phyloP scores from a whole-genome alignment of 1,284 basidiomycete species.

The Trichosporon faecale region DNA sequence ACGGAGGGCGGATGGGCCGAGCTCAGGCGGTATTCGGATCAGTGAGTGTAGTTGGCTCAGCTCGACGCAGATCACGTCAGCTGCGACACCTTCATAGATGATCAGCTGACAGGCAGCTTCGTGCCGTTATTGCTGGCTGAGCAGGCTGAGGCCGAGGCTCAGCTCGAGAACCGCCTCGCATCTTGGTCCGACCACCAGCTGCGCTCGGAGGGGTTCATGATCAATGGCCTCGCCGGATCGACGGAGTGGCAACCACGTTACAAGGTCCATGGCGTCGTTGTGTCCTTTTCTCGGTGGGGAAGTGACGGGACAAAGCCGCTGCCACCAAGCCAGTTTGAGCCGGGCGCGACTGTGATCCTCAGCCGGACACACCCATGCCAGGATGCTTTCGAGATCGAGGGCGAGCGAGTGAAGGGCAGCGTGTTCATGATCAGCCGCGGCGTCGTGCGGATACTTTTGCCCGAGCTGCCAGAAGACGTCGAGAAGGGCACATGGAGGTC shows the following conservation, averaged over 20 bases:
- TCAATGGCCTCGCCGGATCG: conserved; percentile 60
- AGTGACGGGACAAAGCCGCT: conserved; percentile 55
- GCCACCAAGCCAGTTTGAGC: conserved; percentile 38
- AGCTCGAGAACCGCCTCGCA: conserved; percentile 61
- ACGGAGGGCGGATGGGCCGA: conserved; percentile 55
- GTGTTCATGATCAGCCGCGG: conserved; percentile 56
- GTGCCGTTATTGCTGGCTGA: conserved; percentile 62
- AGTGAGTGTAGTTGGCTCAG: conserved; percentile 28
- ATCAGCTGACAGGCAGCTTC: conserved; percentile 57
- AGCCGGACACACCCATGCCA: conserved; percentile 60
- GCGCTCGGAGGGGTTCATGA: conserved; percentile 64
- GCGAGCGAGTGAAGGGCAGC: conserved; percentile 58
- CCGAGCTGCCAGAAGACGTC: conserved; percentile 53
- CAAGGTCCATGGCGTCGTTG: conserved; percentile 23
- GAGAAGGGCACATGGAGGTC: conserved; percentile 60
- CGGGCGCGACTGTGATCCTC: conserved; percentile 64
- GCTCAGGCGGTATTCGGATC: conserved; percentile 44
- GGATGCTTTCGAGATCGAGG: conserved; percentile 48
- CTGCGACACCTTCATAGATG: neutral
- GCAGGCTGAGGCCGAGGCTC: conserved; percentile 61
- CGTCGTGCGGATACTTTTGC: conserved; percentile 61
- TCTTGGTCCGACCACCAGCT: conserved; percentile 64
- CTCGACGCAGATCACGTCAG: neutral
- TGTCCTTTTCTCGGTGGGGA: conserved; percentile 61
- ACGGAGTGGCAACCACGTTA: conserved; percentile 20